Evolutionary conservation across 305 asterid genomes (phyloP), one percentile per base, ranked within the genome.

Genomic region (Fraxinus floribunda): DNA sequence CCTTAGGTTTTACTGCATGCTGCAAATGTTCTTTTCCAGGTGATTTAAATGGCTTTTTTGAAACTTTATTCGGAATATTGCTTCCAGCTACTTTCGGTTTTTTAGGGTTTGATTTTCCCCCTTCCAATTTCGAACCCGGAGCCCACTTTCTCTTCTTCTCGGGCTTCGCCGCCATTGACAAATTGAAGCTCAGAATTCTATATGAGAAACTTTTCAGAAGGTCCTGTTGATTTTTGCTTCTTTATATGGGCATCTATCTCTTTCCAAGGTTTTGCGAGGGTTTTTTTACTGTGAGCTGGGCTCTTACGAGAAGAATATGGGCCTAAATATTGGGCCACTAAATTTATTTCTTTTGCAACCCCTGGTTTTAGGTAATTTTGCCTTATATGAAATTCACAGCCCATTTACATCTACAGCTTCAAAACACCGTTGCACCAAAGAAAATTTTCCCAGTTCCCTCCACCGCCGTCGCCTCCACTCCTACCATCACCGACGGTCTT

Each of bases 131-230:
- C 76, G 88, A 79, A 36, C 34, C 82, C 2, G 88, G 75, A 52
- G 70, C 75, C 38, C 86, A 82, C 88, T 92, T 95, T 66, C 98
- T 89, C 93, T 95, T 94, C 75, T 81, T 92, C 73, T 84, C 89
- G 8, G 88, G 85, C 79, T 88, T 91, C 81, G 94, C 87, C 88
- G 92, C 97, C 98, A 94, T 94, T 83, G 90, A 78, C 72, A 84
- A 26, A 62, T 73, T 78, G 82, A 29, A 86, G 84, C 86, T 86
- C 78, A 41, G 39, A 7, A 8, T 38, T 29, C 83, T 73, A 78
- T 72, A 57, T 57, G 71, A 60, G 83, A 60, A 38, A 73, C 55
- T 57, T 73, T 22, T 26, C 66, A 62, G 55, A 9, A 66, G 62
- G 7, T 7, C n/a, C 6, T 41, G n/a, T 32, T 15, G 86, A 60